These are phyloP conservation scores for Hypomontagnella submonticulosa DNA, from an alignment of 495 filamentous ascomycete genomes.

Conservation along the genomic window DNA sequence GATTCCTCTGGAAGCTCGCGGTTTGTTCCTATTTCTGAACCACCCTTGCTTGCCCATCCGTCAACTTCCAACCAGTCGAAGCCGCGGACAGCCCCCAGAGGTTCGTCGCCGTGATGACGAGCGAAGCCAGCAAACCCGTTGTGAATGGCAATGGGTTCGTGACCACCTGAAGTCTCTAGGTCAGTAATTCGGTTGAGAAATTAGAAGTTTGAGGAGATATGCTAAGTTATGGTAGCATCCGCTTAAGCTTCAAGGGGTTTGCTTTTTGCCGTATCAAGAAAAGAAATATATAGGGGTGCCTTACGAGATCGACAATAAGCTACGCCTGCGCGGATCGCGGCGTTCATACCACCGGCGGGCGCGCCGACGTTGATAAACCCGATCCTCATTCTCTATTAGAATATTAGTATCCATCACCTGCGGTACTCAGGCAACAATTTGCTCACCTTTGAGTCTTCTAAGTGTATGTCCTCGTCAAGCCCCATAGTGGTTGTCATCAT, in stretches of 20 bases:
- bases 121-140: constrained; percentile 97
- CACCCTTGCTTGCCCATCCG: constrained; percentile 93
- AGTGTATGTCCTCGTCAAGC: constrained; percentile 55
- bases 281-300: constrained; percentile 1
- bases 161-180: constrained; percentile 60
- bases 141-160: constrained; percentile 90
- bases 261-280: not conserved
- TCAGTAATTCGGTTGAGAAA: constrained; percentile 12
- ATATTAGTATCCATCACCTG: constrained; percentile 31
- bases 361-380: constrained; percentile 97
- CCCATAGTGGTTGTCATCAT: constrained; percentile 80
- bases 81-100: constrained; percentile 81
- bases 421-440: not conserved
- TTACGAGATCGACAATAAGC: constrained; percentile 91
- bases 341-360: constrained; percentile 99
- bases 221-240: too few species aligned
- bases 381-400: constrained; percentile 81
- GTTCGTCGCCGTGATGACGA: constrained; percentile 86
- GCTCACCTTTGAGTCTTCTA: constrained; percentile 79
- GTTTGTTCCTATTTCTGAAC: constrained; percentile 98
- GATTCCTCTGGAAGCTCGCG: constrained; percentile 87
- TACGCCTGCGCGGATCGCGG: constrained; percentile 91
- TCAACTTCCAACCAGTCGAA: constrained; percentile 95
- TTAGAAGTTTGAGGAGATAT: too few species aligned
- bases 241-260: not conserved